phyloP scores from a whole-genome alignment of 192 early-diverging fungal genomes.

The Backusella australiensis region DNA sequence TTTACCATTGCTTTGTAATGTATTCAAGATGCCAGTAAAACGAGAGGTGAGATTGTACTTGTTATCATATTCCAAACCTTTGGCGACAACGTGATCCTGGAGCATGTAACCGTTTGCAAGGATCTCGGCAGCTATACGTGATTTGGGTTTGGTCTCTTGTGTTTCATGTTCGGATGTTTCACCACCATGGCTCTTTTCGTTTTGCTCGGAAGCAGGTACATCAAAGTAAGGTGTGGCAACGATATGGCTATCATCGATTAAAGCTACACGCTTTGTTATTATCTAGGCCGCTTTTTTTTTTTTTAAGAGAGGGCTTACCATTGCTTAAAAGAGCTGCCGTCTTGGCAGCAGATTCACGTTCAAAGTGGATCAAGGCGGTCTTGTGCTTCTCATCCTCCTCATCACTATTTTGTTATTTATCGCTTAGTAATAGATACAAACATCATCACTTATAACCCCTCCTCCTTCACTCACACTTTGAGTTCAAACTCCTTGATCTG shows the following conservation, averaged over 20 bases:
- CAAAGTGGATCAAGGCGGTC: slow-evolving; percentile 55
- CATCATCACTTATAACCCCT: background rate
- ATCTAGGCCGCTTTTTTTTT: background rate
- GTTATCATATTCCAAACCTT: slow-evolving; percentile 64
- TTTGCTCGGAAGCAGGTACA: slow-evolving; percentile 1
- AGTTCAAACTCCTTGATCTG: slow-evolving; percentile 62
- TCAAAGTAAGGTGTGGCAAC: slow-evolving; percentile 47
- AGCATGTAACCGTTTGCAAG: slow-evolving; percentile 68
- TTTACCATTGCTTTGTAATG: slow-evolving; percentile 24
- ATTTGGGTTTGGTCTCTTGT: slow-evolving; percentile 46
- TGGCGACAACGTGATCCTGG: slow-evolving; percentile 60
- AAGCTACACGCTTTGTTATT: slow-evolving; percentile 28
- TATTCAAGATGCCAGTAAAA: slow-evolving; percentile 35
- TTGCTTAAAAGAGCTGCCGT: slow-evolving; percentile 62
- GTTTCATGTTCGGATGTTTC: background rate
- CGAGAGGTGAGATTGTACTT: slow-evolving; percentile 55
- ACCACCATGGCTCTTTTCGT: slow-evolving; percentile 33
- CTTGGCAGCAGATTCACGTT: slow-evolving; percentile 60
- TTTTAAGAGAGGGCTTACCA: slow-evolving; percentile 11
- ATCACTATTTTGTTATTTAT: slow-evolving; percentile 36
- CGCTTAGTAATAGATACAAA: background rate
- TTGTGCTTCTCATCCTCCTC: slow-evolving; percentile 43
- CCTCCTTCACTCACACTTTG: slow-evolving; percentile 41
- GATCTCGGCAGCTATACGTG: slow-evolving; percentile 61
- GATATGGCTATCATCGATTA: slow-evolving; percentile 58